Conservation (phyloP, 805 yeast genomes). For the Starmerella floris region DNA sequence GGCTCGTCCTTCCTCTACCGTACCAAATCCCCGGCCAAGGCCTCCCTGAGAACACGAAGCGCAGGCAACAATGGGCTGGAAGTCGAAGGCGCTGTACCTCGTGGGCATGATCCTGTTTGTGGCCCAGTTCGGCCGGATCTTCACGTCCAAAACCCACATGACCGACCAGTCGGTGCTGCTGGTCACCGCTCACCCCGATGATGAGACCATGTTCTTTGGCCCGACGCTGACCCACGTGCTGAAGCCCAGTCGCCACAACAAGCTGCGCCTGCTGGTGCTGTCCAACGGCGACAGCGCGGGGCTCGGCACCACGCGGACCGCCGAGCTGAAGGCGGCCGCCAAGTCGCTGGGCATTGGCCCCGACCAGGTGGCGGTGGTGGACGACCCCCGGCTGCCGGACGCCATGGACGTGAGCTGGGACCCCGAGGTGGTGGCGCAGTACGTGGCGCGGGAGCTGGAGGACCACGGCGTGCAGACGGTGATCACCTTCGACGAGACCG, state of each 20-base stretch:
- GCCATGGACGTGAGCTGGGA: conserved; percentile 62
- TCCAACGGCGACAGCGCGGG: conserved; percentile 70
- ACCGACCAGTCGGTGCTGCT: conserved; percentile 26
- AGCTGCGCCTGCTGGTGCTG: conserved; percentile 50
- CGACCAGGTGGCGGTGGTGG: conserved; percentile 34
- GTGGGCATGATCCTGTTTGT: not conserved
- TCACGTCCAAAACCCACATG: conserved; percentile 18
- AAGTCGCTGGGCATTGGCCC: conserved; percentile 38
- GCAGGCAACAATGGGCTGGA: not conserved
- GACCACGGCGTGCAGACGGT: conserved; percentile 30
- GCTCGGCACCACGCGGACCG: conserved; percentile 47
- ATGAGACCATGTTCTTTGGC: conserved; percentile 92
- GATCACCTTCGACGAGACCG: conserved; percentile 67
- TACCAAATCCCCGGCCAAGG: no score
- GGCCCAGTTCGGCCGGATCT: conserved; percentile 11
- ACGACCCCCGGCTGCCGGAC: conserved; percentile 44
- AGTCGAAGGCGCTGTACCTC: not conserved
- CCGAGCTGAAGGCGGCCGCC: conserved; percentile 48
- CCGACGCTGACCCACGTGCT: conserved; percentile 54
- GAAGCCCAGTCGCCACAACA: conserved; percentile 37
- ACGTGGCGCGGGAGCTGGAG: conserved; percentile 27
- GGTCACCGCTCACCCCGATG: conserved; percentile 92
- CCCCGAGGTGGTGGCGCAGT: conserved; percentile 29
- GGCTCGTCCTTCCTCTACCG: no score
- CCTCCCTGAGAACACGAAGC: no score